phyloP scores from a whole-genome alignment of 78 protist genomes.

The Dictyostelium purpureum region DNA sequence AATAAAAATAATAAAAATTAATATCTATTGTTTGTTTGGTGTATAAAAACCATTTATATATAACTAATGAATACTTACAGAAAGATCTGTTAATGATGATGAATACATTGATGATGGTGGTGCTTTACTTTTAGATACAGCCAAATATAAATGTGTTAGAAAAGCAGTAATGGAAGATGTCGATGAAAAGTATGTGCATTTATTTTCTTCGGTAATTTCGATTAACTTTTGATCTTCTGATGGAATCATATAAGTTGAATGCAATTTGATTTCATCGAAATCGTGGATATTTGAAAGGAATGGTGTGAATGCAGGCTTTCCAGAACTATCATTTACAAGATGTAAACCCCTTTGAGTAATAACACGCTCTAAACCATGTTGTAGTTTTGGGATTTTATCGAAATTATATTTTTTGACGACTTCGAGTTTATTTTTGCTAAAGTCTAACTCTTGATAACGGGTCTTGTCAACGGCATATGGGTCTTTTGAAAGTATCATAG shows the following conservation, averaged over 20 bases:
- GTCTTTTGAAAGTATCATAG: background rate
- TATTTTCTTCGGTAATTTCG: background rate
- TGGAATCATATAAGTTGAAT: constrained; percentile 32
- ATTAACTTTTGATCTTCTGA: constrained; percentile 39
- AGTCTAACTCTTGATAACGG: background rate
- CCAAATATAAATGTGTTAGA: constrained; percentile 24
- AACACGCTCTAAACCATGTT: constrained; percentile 40
- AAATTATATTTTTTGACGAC: background rate
- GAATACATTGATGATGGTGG: background rate
- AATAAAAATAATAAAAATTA: background rate
- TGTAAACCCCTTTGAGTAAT: background rate
- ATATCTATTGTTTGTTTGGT: no score
- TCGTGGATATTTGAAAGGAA: constrained; percentile 49
- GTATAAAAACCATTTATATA: no score
- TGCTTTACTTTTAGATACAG: background rate
- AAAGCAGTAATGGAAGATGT: constrained; percentile 53
- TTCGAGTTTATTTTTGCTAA: background rate
- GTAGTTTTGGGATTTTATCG: constrained; percentile 6
- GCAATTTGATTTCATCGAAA: constrained; percentile 4
- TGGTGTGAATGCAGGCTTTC: constrained; percentile 7
- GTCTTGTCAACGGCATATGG: background rate
- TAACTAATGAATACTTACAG: no score
- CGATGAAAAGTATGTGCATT: constrained; percentile 27
- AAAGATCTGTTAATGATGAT: background rate
- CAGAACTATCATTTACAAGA: constrained; percentile 18